Evolutionary conservation across 2,329 filamentous ascomycete genomes (phyloP).

Genomic region (Cladophialophora bantiana): DNA sequence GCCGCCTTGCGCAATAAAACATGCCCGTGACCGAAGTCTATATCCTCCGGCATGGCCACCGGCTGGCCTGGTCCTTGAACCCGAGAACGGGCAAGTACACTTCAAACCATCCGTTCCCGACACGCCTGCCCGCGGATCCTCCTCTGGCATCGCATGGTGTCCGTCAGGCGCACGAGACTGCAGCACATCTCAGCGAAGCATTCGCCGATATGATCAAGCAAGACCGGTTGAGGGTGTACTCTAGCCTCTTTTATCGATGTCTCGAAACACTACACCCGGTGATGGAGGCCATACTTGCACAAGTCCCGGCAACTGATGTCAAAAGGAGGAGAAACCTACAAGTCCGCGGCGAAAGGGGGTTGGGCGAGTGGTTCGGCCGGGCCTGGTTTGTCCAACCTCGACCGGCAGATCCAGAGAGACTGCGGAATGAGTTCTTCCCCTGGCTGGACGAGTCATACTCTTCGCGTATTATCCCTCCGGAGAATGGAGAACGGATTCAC

Average conservation of each 20-base stretch:
- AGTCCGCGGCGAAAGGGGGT: slow-evolving; percentile 47
- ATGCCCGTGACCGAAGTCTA: slow-evolving; percentile 42
- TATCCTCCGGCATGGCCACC: slow-evolving; percentile 61
- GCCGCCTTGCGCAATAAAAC: not conserved
- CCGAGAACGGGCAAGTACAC: slow-evolving; percentile 79
- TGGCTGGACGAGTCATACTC: slow-evolving; percentile 58
- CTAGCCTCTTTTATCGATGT: slow-evolving; percentile 85
- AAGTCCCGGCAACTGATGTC: slow-evolving; percentile 9
- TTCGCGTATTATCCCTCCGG: slow-evolving; percentile 70
- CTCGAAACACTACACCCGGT: slow-evolving; percentile 80
- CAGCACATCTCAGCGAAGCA: slow-evolving; percentile 62
- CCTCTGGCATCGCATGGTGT: slow-evolving; percentile 87
- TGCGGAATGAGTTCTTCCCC: slow-evolving; percentile 73
- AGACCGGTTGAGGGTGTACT: slow-evolving; percentile 66
- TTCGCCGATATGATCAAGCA: slow-evolving; percentile 72
- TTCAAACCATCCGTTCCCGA: slow-evolving; percentile 76
- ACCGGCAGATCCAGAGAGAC: slow-evolving; percentile 68
- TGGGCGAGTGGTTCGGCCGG: slow-evolving; percentile 88
- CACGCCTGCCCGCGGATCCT: slow-evolving; percentile 86
- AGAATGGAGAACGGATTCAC: slow-evolving; percentile 78
- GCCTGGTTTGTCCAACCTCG: slow-evolving; percentile 85
- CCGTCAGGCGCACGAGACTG: slow-evolving; percentile 80
- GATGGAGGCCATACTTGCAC: slow-evolving; percentile 52
- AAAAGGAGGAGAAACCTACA: slow-evolving; percentile 36
- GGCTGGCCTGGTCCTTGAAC: slow-evolving; percentile 88